These are phyloP conservation scores for Actinomucor elegans DNA, from an alignment of 371 early-diverging fungal genomes.

Conservation along the genomic window DNA sequence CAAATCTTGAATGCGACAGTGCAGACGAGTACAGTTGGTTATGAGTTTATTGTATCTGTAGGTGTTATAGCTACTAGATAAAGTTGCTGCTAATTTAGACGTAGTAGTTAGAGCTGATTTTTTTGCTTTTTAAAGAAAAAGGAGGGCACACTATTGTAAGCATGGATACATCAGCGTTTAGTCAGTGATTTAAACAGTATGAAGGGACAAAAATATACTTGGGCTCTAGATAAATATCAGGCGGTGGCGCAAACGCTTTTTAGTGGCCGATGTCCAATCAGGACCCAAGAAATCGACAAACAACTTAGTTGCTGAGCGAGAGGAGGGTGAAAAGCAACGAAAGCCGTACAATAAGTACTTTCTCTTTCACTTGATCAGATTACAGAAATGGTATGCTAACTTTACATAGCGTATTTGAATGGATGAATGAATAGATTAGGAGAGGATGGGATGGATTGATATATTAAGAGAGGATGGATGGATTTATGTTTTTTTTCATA, in stretches of 20 bases:
- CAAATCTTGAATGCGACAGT: constrained; percentile 72
- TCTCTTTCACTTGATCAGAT: constrained; percentile 2
- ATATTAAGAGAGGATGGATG: too few relatives aligned
- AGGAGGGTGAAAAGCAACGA: too few relatives aligned
- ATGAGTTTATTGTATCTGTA: constrained; percentile 76
- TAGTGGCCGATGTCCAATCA: too few relatives aligned
- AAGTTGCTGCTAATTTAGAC: constrained; percentile 84
- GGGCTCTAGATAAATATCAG: too few relatives aligned
- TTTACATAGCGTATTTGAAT: background rate
- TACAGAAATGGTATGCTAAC: constrained; percentile 2
- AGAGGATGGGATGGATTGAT: background rate
- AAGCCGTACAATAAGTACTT: too few relatives aligned
- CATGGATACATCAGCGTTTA: too few relatives aligned
- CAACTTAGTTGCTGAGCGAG: too few relatives aligned
- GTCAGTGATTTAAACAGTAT: too few relatives aligned
- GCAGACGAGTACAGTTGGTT: constrained; percentile 73
- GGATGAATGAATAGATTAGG: background rate
- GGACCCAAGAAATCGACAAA: too few relatives aligned
- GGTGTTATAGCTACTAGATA: constrained; percentile 73
- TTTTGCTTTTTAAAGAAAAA: constrained; percentile 58
- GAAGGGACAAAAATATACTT: too few relatives aligned
- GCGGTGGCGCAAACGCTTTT: too few relatives aligned
- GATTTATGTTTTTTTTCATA: too few relatives aligned
- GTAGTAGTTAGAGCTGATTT: constrained; percentile 73
- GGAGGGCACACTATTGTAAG: constrained; percentile 66